These are phyloP conservation scores for Onygenales sp. DNA, from an alignment of 2,329 filamentous ascomycete genomes.

Conservation along the genomic window DNA sequence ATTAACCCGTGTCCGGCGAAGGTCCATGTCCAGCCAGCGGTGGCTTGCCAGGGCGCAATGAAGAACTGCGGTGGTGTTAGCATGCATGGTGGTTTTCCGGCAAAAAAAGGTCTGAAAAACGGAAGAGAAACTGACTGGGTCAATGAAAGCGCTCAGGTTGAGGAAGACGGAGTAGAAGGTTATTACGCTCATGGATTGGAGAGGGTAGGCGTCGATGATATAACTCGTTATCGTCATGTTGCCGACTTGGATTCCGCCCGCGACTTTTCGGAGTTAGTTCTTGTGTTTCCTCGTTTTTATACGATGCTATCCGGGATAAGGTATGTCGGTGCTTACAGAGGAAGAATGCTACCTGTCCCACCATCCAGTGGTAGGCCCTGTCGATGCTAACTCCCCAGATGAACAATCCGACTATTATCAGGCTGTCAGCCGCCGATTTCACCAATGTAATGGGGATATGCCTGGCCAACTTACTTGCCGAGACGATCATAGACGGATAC, in stretches of 20 bases:
- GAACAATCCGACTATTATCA: conserved; percentile 35
- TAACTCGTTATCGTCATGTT: conserved; percentile 46
- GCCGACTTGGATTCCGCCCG: conserved; percentile 47
- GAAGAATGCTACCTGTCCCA: conserved; percentile 47
- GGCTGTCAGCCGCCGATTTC: neutral
- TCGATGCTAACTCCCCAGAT: conserved; percentile 49
- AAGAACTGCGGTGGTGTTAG: conserved; percentile 33
- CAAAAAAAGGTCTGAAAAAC: neutral
- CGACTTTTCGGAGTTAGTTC: conserved; percentile 26
- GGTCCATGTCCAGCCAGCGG: conserved; percentile 42
- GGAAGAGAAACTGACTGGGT: conserved; percentile 24
- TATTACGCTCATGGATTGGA: conserved; percentile 45
- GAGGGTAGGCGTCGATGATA: conserved; percentile 47
- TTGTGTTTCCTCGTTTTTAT: conserved; percentile 2
- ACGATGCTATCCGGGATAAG: neutral
- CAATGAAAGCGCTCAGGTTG: conserved; percentile 41
- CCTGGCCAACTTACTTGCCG: conserved; percentile 23
- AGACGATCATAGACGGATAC: conserved; percentile 43
- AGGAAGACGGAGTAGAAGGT: conserved; percentile 47
- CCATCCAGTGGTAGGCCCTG: conserved; percentile 45
- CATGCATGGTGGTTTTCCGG: neutral
- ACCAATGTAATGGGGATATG: neutral
- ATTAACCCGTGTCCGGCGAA: conserved; percentile 42
- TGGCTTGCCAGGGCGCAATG: conserved; percentile 40
- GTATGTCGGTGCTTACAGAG: conserved; percentile 33